These are phyloP conservation scores for Polyplosphaeria fusca DNA, from an alignment of 495 filamentous ascomycete genomes.

Conservation along the genomic window DNA sequence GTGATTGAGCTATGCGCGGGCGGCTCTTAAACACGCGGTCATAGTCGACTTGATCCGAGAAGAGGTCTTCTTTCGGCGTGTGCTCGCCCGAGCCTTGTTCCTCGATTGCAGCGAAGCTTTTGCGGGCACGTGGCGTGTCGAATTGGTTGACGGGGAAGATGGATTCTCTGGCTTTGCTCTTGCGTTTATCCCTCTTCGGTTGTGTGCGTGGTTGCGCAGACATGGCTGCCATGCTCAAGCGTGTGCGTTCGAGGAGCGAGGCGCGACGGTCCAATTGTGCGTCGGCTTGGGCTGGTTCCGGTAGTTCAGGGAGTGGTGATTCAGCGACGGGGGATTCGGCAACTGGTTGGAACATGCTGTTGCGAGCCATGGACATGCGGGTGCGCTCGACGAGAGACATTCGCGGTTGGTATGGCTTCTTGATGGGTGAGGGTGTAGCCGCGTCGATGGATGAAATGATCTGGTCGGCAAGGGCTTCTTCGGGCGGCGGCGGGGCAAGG, in stretches of 20 bases:
- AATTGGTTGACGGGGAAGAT: slow-evolving; percentile 60
- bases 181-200: slow-evolving; percentile 9
- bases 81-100: slow-evolving; percentile 38
- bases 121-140: slow-evolving; percentile 50
- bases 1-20: slow-evolving; percentile 74
- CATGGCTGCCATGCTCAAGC: slow-evolving; percentile 72
- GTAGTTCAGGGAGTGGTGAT: neutral
- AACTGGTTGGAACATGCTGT: slow-evolving; percentile 23
- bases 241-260: slow-evolving; percentile 67
- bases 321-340: slow-evolving; percentile 24
- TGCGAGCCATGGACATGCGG: slow-evolving; percentile 45
- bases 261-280: slow-evolving; percentile 9
- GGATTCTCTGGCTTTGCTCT: slow-evolving; percentile 42
- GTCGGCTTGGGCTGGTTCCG: neutral
- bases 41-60: slow-evolving; percentile 70
- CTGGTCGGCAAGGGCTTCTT: slow-evolving; percentile 36
- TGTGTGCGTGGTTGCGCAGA: slow-evolving; percentile 30
- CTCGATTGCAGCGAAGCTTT: slow-evolving; percentile 13
- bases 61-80: slow-evolving; percentile 58
- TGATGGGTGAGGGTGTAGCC: slow-evolving; percentile 40
- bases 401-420: slow-evolving; percentile 31
- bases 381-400: slow-evolving; percentile 46
- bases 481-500: slow-evolving; percentile 16
- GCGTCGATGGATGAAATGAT: slow-evolving; percentile 42
- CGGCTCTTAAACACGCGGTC: slow-evolving; percentile 82